These are phyloP conservation scores for Stenocarpella maydis DNA, from an alignment of 2,329 filamentous ascomycete genomes.

Conservation along the genomic window DNA sequence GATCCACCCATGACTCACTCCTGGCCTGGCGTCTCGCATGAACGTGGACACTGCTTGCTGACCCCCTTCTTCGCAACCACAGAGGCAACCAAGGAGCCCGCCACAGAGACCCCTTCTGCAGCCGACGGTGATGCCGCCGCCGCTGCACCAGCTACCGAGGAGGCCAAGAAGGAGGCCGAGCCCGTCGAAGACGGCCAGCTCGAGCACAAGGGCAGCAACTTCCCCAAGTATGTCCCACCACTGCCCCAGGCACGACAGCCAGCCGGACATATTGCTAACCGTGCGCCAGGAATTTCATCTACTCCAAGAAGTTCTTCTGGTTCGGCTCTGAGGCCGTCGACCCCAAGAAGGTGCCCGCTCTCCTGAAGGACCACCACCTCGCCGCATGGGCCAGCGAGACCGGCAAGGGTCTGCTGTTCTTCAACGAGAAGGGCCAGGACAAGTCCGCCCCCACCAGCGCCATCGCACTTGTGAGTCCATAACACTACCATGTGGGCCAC, in stretches of 20 bases:
- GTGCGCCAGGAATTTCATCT: slow-evolving; percentile 77
- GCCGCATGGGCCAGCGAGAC: slow-evolving; percentile 92
- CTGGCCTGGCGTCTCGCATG: background rate
- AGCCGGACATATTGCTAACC: slow-evolving; percentile 39
- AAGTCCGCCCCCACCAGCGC: slow-evolving; percentile 83
- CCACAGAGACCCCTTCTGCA: slow-evolving; percentile 51
- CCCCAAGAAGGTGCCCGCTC: slow-evolving; percentile 75
- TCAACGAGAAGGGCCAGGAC: slow-evolving; percentile 82
- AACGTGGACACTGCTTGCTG: background rate
- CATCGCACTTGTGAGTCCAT: slow-evolving; percentile 78
- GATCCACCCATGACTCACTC: background rate
- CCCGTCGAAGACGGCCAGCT: slow-evolving; percentile 81
- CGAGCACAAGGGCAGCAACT: slow-evolving; percentile 87
- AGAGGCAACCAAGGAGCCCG: slow-evolving; percentile 45
- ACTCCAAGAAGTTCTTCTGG: slow-evolving; percentile 94
- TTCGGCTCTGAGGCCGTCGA: slow-evolving; percentile 79
- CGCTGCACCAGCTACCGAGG: slow-evolving; percentile 48
- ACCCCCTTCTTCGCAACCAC: slow-evolving; percentile 30
- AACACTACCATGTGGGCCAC: background rate
- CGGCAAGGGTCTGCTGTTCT: slow-evolving; percentile 93
- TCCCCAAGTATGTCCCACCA: slow-evolving; percentile 77
- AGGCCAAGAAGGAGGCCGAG: slow-evolving; percentile 54
- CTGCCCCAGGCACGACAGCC: background rate
- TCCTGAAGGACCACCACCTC: slow-evolving; percentile 84
- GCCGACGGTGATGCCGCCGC: slow-evolving; percentile 46